Evolutionary conservation across 2,329 filamentous ascomycete species (phyloP).

Genomic region (Trichoderma brevicompactum): DNA sequence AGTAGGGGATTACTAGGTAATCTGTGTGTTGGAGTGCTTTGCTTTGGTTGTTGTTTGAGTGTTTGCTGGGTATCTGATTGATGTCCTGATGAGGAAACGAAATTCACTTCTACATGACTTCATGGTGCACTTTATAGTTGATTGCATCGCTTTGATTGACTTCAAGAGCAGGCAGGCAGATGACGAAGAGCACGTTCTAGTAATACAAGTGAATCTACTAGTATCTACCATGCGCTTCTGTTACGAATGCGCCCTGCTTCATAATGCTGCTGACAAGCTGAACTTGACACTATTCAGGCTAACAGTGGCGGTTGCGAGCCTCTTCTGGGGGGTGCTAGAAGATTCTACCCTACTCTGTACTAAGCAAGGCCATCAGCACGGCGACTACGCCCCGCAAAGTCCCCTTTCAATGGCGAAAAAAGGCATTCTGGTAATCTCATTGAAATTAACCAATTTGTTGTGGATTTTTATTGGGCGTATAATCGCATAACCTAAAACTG

Average conservation of each 20-base stretch:
- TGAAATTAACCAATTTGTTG: too few relatives aligned
- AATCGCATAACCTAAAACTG: too few relatives aligned
- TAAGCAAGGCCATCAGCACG: not conserved
- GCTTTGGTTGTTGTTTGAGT: slow-evolving; percentile 28
- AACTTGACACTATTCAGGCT: not conserved
- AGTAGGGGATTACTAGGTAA: not conserved
- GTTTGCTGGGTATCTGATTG: slow-evolving; percentile 33
- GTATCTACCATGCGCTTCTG: slow-evolving; percentile 10
- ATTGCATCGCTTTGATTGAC: slow-evolving; percentile 30
- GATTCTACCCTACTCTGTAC: slow-evolving; percentile 21
- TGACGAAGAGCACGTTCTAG: slow-evolving; percentile 33
- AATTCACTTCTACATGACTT: slow-evolving; percentile 4
- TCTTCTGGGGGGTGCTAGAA: slow-evolving; percentile 37
- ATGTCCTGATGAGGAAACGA: slow-evolving; percentile 34
- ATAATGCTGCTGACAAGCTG: slow-evolving; percentile 29
- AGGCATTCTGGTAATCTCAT: too few relatives aligned
- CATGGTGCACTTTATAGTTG: slow-evolving; percentile 40
- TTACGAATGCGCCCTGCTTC: slow-evolving; percentile 15
- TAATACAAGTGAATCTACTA: slow-evolving; percentile 31
- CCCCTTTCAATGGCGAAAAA: too few relatives aligned
- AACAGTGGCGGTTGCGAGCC: slow-evolving; percentile 27
- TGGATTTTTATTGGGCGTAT: too few relatives aligned
- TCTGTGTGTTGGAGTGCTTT: not conserved
- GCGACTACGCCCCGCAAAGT: too few relatives aligned
- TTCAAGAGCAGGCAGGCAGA: slow-evolving; percentile 33